Base-by-base conservation (phyloP, 805 yeast species). In the Ogataea minuta region DNA sequence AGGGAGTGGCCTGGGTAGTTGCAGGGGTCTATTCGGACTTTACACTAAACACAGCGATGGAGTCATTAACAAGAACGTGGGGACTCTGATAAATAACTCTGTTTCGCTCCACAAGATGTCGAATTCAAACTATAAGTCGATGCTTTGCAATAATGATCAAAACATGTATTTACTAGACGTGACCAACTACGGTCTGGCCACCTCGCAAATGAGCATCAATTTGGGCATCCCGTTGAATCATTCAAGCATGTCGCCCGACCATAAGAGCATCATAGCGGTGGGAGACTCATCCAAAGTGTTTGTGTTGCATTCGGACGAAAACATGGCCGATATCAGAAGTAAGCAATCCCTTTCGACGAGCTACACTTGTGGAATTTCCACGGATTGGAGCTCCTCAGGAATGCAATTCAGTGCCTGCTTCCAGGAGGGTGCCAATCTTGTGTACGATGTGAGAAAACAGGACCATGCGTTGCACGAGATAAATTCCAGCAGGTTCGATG, bases 121-220 rank as follows among this genome's bases (percentile, higher is more conserved):
- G 4, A 65, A 68, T 15, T 58, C 66, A 9, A 68, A 70, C 28
- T 81, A 72, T 55, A 67, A 70, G 31, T 74, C 90, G 1, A 73
- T 77, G 44, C 76, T 86, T 15, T 89, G 96, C 61, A 90, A 89
- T 59, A 90, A 90, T 59, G 98, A 90, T 59, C 74, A 78, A 29
- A 68, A 75, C 37, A 64, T 89, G 35, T 87, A 89, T 54, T 66
- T 72, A 36, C 70, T 86, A 39, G 82, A 81, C 48, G 68, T 88
- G 7, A 55, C 62, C 28, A 72, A 70, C 43, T 60, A 76, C 11
- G 66, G 70, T 9, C 56, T 74, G 27, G 64, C 64, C 50, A 27
- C 31, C 13, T 19, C 43, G 8, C 46, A 49, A 12, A 27, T 20
- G 15, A 63, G 72, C 31, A 53, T 78, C 45, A 57, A 73, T 45